A percentile compares a stretch with the other conserved stretches of the same genome.
phyloP scores from a whole-genome alignment of 805 yeast genomes.

The Candida wancherniae region DNA sequence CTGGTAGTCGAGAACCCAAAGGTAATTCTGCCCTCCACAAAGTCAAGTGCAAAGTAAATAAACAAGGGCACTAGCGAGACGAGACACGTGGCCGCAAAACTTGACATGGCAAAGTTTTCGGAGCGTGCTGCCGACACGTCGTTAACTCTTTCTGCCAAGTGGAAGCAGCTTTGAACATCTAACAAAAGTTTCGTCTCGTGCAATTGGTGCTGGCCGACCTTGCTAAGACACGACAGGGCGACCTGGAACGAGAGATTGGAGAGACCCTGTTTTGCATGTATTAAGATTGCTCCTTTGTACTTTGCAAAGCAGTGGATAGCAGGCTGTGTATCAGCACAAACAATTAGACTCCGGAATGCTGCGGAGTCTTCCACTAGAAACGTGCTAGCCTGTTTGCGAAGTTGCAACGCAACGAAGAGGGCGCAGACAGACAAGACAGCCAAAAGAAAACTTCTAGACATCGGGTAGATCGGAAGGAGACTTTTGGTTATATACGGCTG shows the following conservation, averaged over 20 bases:
- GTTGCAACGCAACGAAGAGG: too few relatives aligned
- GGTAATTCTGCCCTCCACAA: too few relatives aligned
- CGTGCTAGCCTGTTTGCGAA: background rate
- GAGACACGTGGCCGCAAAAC: too few relatives aligned
- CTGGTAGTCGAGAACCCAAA: too few relatives aligned
- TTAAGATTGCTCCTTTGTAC: conserved; percentile 2
- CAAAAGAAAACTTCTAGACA: too few relatives aligned
- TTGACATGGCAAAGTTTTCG: too few relatives aligned
- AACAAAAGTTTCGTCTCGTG: conserved; percentile 9
- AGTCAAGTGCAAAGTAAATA: too few relatives aligned
- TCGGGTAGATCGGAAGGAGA: too few relatives aligned
- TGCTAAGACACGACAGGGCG: conserved; percentile 6
- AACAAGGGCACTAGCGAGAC: too few relatives aligned
- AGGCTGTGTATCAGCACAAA: conserved; percentile 8
- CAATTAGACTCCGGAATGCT: conserved; percentile 6
- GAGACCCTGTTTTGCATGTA: conserved; percentile 3
- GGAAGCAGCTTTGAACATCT: conserved; percentile 11
- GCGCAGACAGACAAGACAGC: too few relatives aligned
- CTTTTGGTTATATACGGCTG: too few relatives aligned
- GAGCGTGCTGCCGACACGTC: too few relatives aligned
- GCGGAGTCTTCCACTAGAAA: conserved; percentile 6
- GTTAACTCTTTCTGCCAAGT: conserved; percentile 5
- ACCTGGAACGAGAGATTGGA: conserved; percentile 6
- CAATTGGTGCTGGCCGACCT: conserved; percentile 3
- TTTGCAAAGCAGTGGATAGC: conserved; percentile 6